Base-by-base conservation (phyloP, 1,284 basidiomycete genomes). In the Ustilago crameri region DNA sequence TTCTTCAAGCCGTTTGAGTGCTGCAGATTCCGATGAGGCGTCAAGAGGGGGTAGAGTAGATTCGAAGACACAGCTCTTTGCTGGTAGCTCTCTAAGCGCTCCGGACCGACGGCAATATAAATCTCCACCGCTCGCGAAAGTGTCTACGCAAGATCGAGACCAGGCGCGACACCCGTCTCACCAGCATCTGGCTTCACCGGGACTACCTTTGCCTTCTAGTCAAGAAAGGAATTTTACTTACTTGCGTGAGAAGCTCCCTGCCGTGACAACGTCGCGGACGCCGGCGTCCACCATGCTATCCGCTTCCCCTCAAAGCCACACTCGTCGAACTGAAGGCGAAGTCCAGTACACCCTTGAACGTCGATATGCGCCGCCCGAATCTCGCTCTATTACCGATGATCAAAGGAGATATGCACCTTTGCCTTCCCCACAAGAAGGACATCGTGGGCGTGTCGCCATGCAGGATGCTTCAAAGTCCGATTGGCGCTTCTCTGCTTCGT, bases 161-260 rank as follows among this genome's bases (percentile, higher is more conserved):
- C 17, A 15, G 18, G 9, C 9, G 20, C 17, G 18, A 15, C 22
- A 5, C 12, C 12, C 18, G 10, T 15, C 22, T 5, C 49, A 40
- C 23, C 15, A 22, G 26, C 38, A 43, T 12, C 26, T 5, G 9
- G 17, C 18, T 8, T 50, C 55, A 17, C 62, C 55, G 7, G 26
- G 38, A 17, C 22, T 42, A 17, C 42, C 51, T 2, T 30, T 18
- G 24, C 46, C 37, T 35, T 22, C n/a, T 1, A 38, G 34, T 9
- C 46, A 32, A 17, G 51, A 17, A 3, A 58, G 54, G 22, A 50
- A 27, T 45, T 58, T 58, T 20, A 54, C 54, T 30, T 65, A 65
- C 26, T 58, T 55, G 7, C 38, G 55, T 30, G 62, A 51, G 20
- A 23, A 23, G 15, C 22, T 23, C 17, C 20, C 41, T 18, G 2